Evolutionary conservation across 371 early-diverging fungal species (phyloP).

Genomic region (Rhizopus microsporus): DNA sequence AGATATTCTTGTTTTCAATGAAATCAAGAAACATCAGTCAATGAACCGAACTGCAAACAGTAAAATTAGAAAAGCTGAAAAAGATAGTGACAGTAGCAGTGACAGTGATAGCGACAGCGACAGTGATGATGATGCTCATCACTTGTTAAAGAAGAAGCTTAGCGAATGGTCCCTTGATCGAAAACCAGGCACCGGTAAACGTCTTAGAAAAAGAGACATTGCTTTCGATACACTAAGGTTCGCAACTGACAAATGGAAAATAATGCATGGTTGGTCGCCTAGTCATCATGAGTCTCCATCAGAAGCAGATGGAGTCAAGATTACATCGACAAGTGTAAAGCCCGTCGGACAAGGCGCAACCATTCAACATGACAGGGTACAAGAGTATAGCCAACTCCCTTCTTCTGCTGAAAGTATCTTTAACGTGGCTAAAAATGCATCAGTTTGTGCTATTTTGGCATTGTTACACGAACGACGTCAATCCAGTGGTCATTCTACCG

Average conservation of each 20-base stretch:
- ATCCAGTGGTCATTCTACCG: constrained; percentile 17
- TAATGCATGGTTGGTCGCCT: constrained; percentile 32
- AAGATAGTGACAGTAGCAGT: constrained; percentile 9
- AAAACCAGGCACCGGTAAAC: constrained; percentile 1
- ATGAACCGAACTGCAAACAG: background rate
- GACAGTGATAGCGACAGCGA: constrained; percentile 26
- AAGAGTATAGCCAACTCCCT: constrained; percentile 6
- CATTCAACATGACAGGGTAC: background rate
- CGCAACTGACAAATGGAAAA: constrained; percentile 42
- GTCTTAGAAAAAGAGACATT: constrained; percentile 31
- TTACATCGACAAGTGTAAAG: constrained; percentile 1
- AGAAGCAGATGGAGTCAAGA: background rate
- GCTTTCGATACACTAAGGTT: constrained; percentile 29
- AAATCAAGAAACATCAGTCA: constrained; percentile 26
- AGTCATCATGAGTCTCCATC: constrained; percentile 7
- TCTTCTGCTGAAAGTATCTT: constrained; percentile 38
- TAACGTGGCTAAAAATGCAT: constrained; percentile 40
- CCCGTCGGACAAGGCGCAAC: background rate
- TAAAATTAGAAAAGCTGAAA: background rate
- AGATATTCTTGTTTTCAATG: constrained; percentile 30
- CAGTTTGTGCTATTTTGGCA: constrained; percentile 43
- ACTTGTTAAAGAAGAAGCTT: constrained; percentile 21
- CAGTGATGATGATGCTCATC: constrained; percentile 2
- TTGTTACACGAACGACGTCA: constrained; percentile 35
- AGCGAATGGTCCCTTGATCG: constrained; percentile 25